phyloP scores from a whole-genome alignment of 192 early-diverging fungal species.

The Backusella morwellensis region DNA sequence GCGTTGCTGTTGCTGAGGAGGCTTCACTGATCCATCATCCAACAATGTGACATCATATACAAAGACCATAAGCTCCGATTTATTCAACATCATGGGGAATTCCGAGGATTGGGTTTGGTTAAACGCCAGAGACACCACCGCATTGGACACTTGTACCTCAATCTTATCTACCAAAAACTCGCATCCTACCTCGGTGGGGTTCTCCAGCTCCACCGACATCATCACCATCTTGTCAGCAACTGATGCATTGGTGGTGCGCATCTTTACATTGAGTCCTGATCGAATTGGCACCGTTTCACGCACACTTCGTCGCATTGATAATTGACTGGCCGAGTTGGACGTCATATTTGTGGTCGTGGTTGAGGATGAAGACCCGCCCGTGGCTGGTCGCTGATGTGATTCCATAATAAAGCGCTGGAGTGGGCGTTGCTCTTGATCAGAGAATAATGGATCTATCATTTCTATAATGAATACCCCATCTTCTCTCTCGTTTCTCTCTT shows the following conservation, averaged over 20 bases:
- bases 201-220: conserved; percentile 65
- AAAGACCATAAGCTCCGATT: conserved; percentile 54
- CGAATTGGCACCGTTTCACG: conserved; percentile 44
- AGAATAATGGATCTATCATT: conserved; percentile 17
- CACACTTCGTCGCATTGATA: conserved; percentile 39
- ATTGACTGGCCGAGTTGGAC: neutral
- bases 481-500: neutral
- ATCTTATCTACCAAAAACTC: conserved; percentile 47
- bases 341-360: neutral
- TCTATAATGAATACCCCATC: neutral
- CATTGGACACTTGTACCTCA: conserved; percentile 53
- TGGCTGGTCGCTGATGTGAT: neutral
- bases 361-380: neutral
- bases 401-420: conserved; percentile 29
- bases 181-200: conserved; percentile 50
- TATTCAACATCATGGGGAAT: conserved; percentile 48
- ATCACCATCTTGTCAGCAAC: conserved; percentile 55
- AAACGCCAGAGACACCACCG: conserved; percentile 43
- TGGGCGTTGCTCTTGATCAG: conserved; percentile 3
- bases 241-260: conserved; percentile 58
- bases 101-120: conserved; percentile 10
- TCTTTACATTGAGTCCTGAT: conserved; percentile 53
- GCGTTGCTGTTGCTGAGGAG: conserved; percentile 22
- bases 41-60: conserved; percentile 54
- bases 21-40: conserved; percentile 42